Evolutionary conservation across 2,329 filamentous ascomycete genomes (phyloP).

Genomic region (Boeremia lycopersici): DNA sequence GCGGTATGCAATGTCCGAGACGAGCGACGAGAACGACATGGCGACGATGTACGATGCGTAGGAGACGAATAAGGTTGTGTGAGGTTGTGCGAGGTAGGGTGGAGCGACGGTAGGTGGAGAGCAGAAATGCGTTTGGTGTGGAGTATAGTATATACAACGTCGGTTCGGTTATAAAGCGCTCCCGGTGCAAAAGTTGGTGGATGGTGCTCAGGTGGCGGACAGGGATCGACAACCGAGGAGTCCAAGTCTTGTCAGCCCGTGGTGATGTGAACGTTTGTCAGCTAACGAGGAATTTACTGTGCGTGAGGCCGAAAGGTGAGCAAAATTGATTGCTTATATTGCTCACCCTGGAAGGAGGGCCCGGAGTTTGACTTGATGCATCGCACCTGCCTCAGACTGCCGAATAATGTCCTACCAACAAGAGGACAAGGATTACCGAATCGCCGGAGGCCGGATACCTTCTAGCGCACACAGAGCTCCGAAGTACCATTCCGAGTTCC

Average conservation of each 20-base stretch:
- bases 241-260: neutral
- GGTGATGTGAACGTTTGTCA: constrained; percentile 2
- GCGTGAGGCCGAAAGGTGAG: constrained; percentile 1
- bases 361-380: constrained; percentile 10
- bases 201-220: constrained; percentile 13
- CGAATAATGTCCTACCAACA: constrained; percentile 16
- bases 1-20: constrained; percentile 58
- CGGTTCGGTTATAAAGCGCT: constrained; percentile 17
- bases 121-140: constrained; percentile 3
- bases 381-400: constrained; percentile 1
- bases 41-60: constrained; percentile 6
- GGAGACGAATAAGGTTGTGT: neutral
- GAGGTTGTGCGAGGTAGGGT: neutral
- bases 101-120: neutral
- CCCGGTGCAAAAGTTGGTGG: constrained; percentile 10
- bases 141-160: constrained; percentile 12
- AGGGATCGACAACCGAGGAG: constrained; percentile 10
- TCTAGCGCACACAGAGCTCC: constrained; percentile 5
- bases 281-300: neutral
- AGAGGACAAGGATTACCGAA: constrained; percentile 11
- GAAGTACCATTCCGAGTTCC: constrained; percentile 15
- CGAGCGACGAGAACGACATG: constrained; percentile 61
- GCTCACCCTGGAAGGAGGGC: constrained; percentile 2
- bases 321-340: constrained; percentile 14
- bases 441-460: neutral